These are phyloP conservation scores for Ophiobolus disseminans DNA, from an alignment of 2,329 filamentous ascomycete genomes.

Conservation along the genomic window DNA sequence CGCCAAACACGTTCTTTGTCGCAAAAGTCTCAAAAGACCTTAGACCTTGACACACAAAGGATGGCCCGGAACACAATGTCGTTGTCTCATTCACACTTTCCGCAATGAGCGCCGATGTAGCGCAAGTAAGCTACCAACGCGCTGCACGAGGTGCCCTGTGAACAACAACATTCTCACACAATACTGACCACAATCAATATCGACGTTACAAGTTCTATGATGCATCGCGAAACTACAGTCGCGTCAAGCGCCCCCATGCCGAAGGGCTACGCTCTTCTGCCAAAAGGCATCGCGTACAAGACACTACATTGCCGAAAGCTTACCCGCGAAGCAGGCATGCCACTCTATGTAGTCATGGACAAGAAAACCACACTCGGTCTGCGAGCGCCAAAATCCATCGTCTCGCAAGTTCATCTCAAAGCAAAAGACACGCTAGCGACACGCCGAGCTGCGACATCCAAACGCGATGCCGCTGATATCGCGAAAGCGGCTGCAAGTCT, in stretches of 20 bases:
- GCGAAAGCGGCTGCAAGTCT: slow-evolving; percentile 43
- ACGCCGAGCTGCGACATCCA: slow-evolving; percentile 50
- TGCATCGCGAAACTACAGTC: slow-evolving; percentile 32
- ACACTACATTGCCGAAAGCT: slow-evolving; percentile 43
- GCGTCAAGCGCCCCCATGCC: slow-evolving; percentile 28
- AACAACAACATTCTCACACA: too few species aligned
- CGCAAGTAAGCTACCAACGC: too few species aligned
- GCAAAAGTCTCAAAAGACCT: too few species aligned
- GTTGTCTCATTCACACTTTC: too few species aligned
- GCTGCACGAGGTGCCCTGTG: too few species aligned
- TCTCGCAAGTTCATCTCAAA: slow-evolving; percentile 47
- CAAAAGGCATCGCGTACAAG: slow-evolving; percentile 44
- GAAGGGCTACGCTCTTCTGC: slow-evolving; percentile 42
- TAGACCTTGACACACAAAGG: too few species aligned
- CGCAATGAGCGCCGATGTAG: too few species aligned
- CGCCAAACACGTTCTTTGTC: too few species aligned
- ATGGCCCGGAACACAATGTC: too few species aligned
- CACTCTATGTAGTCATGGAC: slow-evolving; percentile 37
- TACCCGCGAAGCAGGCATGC: slow-evolving; percentile 36
- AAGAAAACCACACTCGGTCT: slow-evolving; percentile 49
- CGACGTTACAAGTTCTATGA: too few species aligned
- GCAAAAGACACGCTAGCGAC: slow-evolving; percentile 50
- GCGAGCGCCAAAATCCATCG: slow-evolving; percentile 51
- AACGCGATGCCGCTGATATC: slow-evolving; percentile 32
- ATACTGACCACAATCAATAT: too few species aligned